Conservation (phyloP, 768 basidiomycete genomes). For the Panellus pusillus region DNA sequence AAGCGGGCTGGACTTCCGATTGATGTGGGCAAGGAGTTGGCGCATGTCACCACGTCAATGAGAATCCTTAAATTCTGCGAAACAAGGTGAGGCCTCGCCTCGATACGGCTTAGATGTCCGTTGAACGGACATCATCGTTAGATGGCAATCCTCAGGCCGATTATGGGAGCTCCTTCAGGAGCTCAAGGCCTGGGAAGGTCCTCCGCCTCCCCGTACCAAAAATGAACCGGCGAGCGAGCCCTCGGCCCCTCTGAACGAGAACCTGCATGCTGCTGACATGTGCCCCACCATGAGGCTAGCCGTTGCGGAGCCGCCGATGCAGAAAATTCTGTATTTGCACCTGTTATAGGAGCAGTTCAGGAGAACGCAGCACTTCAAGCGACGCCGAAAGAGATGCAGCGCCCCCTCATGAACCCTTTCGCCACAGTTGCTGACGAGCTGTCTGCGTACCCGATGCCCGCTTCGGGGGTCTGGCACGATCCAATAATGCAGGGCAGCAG, state of each 20-base stretch:
- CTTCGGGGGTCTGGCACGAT: not conserved
- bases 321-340: not conserved
- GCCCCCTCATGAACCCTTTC: not conserved
- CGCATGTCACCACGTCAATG: constrained; percentile 42
- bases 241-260: not conserved
- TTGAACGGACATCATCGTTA: not conserved
- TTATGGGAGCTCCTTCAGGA: constrained; percentile 19
- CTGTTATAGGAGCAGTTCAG: no score
- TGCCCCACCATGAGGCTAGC: constrained; percentile 3
- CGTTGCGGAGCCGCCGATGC: not conserved
- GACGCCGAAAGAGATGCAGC: not conserved
- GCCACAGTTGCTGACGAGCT: constrained; percentile 6
- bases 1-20: constrained; percentile 30
- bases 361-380: not conserved
- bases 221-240: not conserved
- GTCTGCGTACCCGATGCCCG: not conserved
- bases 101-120: not conserved
- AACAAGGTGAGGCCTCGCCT: constrained; percentile 1
- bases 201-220: constrained; percentile 2
- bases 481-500: not conserved
- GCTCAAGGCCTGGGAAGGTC: constrained; percentile 20
- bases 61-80: constrained; percentile 26
- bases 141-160: constrained; percentile 20
- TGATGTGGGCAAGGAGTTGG: constrained; percentile 35
- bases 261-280: constrained; percentile 9